Evolutionary conservation across 1,139 yeast genomes (phyloP).

Genomic region (Maudiozyma humilis): DNA sequence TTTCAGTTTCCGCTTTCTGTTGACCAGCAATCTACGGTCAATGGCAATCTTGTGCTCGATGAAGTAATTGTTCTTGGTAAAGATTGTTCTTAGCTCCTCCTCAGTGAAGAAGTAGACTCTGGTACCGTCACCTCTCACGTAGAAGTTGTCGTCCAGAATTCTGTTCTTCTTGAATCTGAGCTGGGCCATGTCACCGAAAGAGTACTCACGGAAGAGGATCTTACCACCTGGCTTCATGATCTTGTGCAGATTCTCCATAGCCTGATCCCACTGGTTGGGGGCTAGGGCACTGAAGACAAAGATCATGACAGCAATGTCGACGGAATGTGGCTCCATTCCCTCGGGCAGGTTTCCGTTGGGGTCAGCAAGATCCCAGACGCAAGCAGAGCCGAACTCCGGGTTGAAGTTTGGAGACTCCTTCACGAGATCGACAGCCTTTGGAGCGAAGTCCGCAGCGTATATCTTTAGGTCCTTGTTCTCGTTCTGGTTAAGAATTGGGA

Average conservation of each 20-base stretch:
- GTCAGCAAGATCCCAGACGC: constrained; percentile 94
- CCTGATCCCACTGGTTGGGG: constrained; percentile 85
- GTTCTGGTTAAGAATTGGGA: constrained; percentile 77
- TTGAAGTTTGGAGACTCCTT: constrained; percentile 53
- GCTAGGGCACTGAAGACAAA: constrained; percentile 89
- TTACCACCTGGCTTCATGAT: constrained; percentile 88
- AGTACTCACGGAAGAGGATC: constrained; percentile 86
- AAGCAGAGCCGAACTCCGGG: constrained; percentile 62
- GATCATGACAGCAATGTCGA: constrained; percentile 86
- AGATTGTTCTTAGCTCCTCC: constrained; percentile 73
- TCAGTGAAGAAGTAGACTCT: constrained; percentile 95
- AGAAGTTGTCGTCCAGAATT: constrained; percentile 81
- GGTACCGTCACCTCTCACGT: constrained; percentile 96
- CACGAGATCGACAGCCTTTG: constrained; percentile 83
- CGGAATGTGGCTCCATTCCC: constrained; percentile 70
- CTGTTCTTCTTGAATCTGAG: constrained; percentile 87
- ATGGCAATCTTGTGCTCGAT: constrained; percentile 70
- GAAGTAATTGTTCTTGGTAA: constrained; percentile 49
- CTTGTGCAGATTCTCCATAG: constrained; percentile 59
- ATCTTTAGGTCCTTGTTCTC: constrained; percentile 67
- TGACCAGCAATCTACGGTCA: constrained; percentile 83
- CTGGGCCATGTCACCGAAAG: constrained; percentile 92
- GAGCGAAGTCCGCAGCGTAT: constrained; percentile 84
- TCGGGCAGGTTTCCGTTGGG: constrained; percentile 70
- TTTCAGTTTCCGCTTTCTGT: constrained; percentile 81